Evolutionary conservation across 1,139 yeast genomes (phyloP).

Genomic region (Suhomyces chickasaworum): DNA sequence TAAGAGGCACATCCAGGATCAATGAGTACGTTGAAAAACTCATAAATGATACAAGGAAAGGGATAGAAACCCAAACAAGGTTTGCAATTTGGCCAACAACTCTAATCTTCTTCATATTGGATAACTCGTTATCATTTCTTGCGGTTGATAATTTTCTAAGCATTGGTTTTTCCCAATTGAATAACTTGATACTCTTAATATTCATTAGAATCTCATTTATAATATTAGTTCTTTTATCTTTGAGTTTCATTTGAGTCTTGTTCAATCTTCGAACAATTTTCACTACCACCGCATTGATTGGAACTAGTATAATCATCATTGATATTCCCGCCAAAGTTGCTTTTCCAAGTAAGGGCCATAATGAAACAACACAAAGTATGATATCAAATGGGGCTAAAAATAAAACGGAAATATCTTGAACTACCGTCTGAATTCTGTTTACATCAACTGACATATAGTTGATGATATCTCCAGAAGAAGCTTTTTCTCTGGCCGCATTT

Average conservation of each 20-base stretch:
- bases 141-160: slow-evolving; percentile 48
- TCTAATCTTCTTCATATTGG: slow-evolving; percentile 48
- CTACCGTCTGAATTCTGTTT: slow-evolving; percentile 53
- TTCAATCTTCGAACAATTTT: slow-evolving; percentile 49
- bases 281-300: slow-evolving; percentile 56
- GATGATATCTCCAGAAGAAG: slow-evolving; percentile 58
- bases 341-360: slow-evolving; percentile 60
- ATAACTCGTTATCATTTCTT: slow-evolving; percentile 55
- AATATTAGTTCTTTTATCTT: slow-evolving; percentile 58
- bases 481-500: slow-evolving; percentile 44
- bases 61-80: slow-evolving; percentile 66
- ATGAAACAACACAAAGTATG: slow-evolving; percentile 53
- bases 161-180: slow-evolving; percentile 76
- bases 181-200: slow-evolving; percentile 68
- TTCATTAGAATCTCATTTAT: slow-evolving; percentile 64
- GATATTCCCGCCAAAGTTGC: slow-evolving; percentile 63
- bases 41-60: slow-evolving; percentile 64
- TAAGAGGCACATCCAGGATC: slow-evolving; percentile 50
- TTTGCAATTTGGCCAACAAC: slow-evolving; percentile 48
- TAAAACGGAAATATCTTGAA: slow-evolving; percentile 54
- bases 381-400: slow-evolving; percentile 64
- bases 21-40: slow-evolving; percentile 59
- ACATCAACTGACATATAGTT: slow-evolving; percentile 63
- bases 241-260: slow-evolving; percentile 65
- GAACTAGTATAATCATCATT: slow-evolving; percentile 57